Base-by-base conservation (phyloP, 2,329 filamentous ascomycete genomes). In the Cladorrhinum sp. region DNA sequence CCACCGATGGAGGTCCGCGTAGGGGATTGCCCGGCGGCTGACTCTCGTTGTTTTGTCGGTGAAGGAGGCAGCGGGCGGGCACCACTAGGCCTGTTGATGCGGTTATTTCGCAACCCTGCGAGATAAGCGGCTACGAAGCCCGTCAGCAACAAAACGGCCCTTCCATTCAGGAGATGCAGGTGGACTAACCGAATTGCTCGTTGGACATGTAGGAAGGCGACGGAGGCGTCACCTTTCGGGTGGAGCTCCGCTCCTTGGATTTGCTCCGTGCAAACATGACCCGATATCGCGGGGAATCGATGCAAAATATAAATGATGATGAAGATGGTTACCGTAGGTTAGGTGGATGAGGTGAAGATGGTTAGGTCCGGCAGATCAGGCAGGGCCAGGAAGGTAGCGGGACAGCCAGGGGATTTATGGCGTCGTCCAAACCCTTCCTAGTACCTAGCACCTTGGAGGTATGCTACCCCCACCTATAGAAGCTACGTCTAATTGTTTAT, bases 41-140 rank as follows among this genome's bases (percentile, higher is more conserved):
- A 71, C 56, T 76, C 73, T 18, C 54, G 54, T 46, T 68, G 70
- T 48, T 69, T 71, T 10, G 73, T 68, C 6, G 75, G 70, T 21
- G 73, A 68, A 6, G 75, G 70, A 21, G 83, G 82, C 58, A 81
- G 82, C 62, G 89, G 89, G 65, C 90, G 82, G 55, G 89, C 88
- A 64, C 90, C 89, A 60, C 85, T 88, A 8, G 90, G 90, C 59
- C 90, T 83, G 36, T 82, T 79, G 59, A 86, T 79, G 56, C 87
- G 86, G 73, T 84, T 89, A 67, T 82, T 85, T 67, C 90, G 87
- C 36, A 94, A 82, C 66, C 87, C 85, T 67, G 87, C 80, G 36
- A 92, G 82, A 73, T 92, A 93, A 62, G 80, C 80, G 66, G 86
- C 89, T 92, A 53, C 55, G 58, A 16, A 14, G 50, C 9, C 20